phyloP scores from a whole-genome alignment of 345 rosid genomes.

The Gossypium turneri region DNA sequence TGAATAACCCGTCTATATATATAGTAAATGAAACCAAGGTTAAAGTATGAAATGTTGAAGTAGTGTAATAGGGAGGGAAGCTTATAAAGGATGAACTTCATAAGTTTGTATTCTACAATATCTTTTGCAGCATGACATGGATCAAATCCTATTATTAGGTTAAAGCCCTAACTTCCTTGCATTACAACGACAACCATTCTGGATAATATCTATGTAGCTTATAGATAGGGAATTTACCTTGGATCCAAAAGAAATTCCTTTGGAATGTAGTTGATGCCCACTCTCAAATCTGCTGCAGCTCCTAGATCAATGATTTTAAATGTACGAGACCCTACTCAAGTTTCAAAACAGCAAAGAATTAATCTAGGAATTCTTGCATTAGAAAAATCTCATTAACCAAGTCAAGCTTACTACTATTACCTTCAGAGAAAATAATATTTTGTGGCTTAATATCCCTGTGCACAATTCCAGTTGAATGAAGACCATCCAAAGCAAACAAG shows the following conservation, averaged over 20 bases:
- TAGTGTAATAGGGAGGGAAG: not conserved
- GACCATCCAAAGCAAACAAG: constrained; percentile 92
- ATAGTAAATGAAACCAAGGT: not conserved
- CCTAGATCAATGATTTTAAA: constrained; percentile 98
- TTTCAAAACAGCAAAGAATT: constrained; percentile 11
- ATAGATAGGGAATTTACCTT: constrained; percentile 40
- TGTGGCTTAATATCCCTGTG: constrained; percentile 96
- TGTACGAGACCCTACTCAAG: constrained; percentile 64
- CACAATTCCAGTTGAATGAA: constrained; percentile 94
- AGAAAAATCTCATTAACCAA: not conserved
- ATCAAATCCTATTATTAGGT: not conserved
- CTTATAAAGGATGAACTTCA: not conserved
- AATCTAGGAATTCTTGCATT: not conserved
- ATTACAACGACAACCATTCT: not conserved
- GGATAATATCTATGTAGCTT: not conserved
- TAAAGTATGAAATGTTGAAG: not conserved
- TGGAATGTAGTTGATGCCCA: constrained; percentile 85
- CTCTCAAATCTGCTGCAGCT: constrained; percentile 95
- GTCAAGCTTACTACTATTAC: constrained; percentile 33
- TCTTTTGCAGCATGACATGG: not conserved
- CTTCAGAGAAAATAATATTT: constrained; percentile 90
- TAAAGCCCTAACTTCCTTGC: not conserved
- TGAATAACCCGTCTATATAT: not conserved
- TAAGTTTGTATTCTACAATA: not conserved
- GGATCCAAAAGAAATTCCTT: constrained; percentile 96